A percentile compares a stretch with the other conserved stretches of the same genome.
Evolutionary conservation across 176 grass and related monocot genomes (phyloP).

Genomic region (Raddia guianensis): DNA sequence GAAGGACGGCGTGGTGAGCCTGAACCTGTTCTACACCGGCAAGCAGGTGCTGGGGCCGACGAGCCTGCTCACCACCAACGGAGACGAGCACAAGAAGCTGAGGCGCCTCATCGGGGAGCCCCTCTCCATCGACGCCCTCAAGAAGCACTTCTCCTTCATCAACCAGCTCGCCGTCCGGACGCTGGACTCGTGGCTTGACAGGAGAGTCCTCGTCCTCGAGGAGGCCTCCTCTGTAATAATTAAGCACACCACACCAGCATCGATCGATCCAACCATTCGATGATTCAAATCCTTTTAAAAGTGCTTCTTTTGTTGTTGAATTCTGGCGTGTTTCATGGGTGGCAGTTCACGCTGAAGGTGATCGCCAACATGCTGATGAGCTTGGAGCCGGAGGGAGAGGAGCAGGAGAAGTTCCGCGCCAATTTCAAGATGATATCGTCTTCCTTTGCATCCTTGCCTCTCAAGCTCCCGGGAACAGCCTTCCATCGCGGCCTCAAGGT

Average conservation of each 20-base stretch:
- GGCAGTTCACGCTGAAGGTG: constrained; percentile 76
- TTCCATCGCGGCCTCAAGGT: constrained; percentile 64
- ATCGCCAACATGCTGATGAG: constrained; percentile 76
- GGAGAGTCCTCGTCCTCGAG: constrained; percentile 58
- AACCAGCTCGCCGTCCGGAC: constrained; percentile 51
- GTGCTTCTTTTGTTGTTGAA: neutral
- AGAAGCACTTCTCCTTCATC: constrained; percentile 61
- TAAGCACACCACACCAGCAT: neutral
- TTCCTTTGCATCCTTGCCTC: constrained; percentile 64
- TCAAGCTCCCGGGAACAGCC: constrained; percentile 60
- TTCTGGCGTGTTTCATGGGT: neutral
- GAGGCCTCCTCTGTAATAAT: constrained; percentile 49
- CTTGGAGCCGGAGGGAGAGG: constrained; percentile 57
- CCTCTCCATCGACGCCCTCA: constrained; percentile 64
- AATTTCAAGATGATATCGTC: constrained; percentile 80
- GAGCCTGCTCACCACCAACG: constrained; percentile 67
- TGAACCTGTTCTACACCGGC: constrained; percentile 73
- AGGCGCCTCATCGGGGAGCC: constrained; percentile 65
- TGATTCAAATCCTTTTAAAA: no score
- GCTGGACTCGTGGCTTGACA: constrained; percentile 48
- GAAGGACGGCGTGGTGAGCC: constrained; percentile 72
- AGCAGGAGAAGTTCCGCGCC: constrained; percentile 64
- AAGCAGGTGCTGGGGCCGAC: constrained; percentile 72
- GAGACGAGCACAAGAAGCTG: constrained; percentile 71
- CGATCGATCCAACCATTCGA: neutral